Percentiles rank a stretch among this genome's conserved stretches.
These are phyloP conservation scores for Neofusicoccum parvum DNA, from an alignment of 2,329 filamentous ascomycete genomes.

Conservation along the genomic window DNA sequence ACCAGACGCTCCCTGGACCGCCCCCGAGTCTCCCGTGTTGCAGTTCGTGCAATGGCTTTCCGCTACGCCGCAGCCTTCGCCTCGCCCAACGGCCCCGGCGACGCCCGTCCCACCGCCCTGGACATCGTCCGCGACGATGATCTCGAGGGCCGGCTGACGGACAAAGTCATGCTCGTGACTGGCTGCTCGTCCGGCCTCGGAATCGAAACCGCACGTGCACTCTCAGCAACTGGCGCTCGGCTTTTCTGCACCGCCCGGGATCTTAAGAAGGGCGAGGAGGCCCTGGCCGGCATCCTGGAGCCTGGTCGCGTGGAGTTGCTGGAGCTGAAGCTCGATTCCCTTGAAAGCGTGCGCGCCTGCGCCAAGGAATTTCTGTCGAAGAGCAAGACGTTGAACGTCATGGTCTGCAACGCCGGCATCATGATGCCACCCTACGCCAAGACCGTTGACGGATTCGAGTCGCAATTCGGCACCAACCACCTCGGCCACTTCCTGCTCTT, in stretches of 20 bases:
- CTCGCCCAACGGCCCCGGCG: slow-evolving; percentile 39
- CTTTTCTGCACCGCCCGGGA: slow-evolving; percentile 50
- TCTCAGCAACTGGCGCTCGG: slow-evolving; percentile 49
- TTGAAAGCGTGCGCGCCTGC: slow-evolving; percentile 28
- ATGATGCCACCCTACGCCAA: slow-evolving; percentile 34
- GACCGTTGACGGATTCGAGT: slow-evolving; percentile 48
- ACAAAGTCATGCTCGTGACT: slow-evolving; percentile 33
- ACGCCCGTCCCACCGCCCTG: slow-evolving; percentile 45
- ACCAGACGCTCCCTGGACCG: not conserved
- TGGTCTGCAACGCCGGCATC: slow-evolving; percentile 44
- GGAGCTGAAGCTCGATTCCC: slow-evolving; percentile 28
- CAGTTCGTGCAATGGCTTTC: slow-evolving; percentile 12
- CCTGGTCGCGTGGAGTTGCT: slow-evolving; percentile 40
- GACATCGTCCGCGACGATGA: slow-evolving; percentile 44
- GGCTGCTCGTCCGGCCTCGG: slow-evolving; percentile 35
- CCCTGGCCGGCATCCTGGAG: slow-evolving; percentile 23
- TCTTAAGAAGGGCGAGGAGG: slow-evolving; percentile 38
- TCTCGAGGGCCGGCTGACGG: slow-evolving; percentile 35
- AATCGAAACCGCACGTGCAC: slow-evolving; percentile 38
- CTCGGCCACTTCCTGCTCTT: slow-evolving; percentile 49
- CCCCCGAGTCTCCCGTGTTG: not conserved
- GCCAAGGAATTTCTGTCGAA: slow-evolving; percentile 27
- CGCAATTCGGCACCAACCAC: slow-evolving; percentile 51
- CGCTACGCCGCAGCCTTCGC: slow-evolving; percentile 26
- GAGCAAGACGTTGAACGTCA: slow-evolving; percentile 34